A percentile compares a stretch with the other conserved stretches of the same genome.
Conservation (phyloP, 2,329 filamentous ascomycete species). For the Penicillium rolfsii region DNA sequence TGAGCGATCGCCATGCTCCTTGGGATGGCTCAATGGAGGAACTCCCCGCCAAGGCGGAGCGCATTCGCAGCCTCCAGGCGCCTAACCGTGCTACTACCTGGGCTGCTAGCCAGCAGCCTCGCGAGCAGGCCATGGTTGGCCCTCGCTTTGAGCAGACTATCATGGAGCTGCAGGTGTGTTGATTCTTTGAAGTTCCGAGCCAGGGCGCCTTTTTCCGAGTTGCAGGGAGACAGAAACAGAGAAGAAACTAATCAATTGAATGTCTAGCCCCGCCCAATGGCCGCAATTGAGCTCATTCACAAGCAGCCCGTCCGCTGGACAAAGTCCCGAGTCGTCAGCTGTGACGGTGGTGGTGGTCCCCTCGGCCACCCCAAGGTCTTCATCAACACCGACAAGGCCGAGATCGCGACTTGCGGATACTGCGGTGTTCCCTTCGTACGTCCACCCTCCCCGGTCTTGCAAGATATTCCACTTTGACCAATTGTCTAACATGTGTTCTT, state of each 20-base stretch:
- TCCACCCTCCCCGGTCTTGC: conserved; percentile 22
- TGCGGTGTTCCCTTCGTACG: conserved; percentile 92
- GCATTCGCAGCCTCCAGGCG: conserved; percentile 69
- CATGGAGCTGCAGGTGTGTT: conserved; percentile 81
- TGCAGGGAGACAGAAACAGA: neutral
- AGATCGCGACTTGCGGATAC: conserved; percentile 88
- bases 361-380: conserved; percentile 90
- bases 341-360: conserved; percentile 89
- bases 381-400: conserved; percentile 97
- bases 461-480: neutral
- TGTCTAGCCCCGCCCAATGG: conserved; percentile 77
- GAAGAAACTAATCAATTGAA: conserved; percentile 4
- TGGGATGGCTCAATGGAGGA: conserved; percentile 61
- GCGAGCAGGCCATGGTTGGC: conserved; percentile 83
- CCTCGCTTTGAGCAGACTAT: conserved; percentile 97
- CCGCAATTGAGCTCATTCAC: conserved; percentile 95
- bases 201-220: neutral
- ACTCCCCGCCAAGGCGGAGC: conserved; percentile 57
- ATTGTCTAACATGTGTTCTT: neutral
- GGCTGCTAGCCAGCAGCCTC: conserved; percentile 82
- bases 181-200: neutral
- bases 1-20: conserved; percentile 52
- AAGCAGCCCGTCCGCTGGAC: conserved; percentile 93
- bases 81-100: conserved; percentile 82
- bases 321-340: conserved; percentile 77